These are phyloP conservation scores for Cyclotella choctawhatcheeana DNA, from an alignment of 108 stramenopile genomes.

Conservation along the genomic window DNA sequence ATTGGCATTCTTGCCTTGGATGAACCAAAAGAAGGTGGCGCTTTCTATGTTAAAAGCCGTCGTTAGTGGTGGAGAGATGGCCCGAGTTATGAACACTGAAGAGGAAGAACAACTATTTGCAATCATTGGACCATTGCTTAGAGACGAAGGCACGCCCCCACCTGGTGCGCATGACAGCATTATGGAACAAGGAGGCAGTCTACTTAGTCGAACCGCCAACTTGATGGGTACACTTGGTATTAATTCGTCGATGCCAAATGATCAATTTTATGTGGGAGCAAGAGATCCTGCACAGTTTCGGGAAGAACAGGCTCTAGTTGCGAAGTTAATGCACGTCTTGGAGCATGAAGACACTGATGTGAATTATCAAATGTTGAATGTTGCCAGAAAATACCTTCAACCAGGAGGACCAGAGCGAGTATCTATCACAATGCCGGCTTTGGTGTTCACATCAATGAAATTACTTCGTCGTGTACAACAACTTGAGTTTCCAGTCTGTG, in stretches of 20 bases:
- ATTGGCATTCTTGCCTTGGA: slow-evolving; percentile 92
- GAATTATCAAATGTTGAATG: slow-evolving; percentile 77
- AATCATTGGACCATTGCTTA: slow-evolving; percentile 90
- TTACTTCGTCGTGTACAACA: slow-evolving; percentile 74
- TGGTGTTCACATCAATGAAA: slow-evolving; percentile 83
- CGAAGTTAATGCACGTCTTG: slow-evolving; percentile 90
- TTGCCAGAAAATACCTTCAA: slow-evolving; percentile 76
- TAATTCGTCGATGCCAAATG: slow-evolving; percentile 21
- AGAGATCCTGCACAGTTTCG: slow-evolving; percentile 42
- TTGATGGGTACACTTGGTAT: slow-evolving; percentile 79
- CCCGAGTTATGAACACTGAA: slow-evolving; percentile 48
- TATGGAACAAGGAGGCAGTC: slow-evolving; percentile 35
- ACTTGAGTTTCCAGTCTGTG: slow-evolving; percentile 44
- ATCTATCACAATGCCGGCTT: slow-evolving; percentile 73
- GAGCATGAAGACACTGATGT: slow-evolving; percentile 86
- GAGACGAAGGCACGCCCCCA: slow-evolving; percentile 56
- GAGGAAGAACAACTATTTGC: slow-evolving; percentile 86
- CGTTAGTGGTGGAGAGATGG: slow-evolving; percentile 56
- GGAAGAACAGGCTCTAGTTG: slow-evolving; percentile 88
- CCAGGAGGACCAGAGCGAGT: slow-evolving; percentile 72
- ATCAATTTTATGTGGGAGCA: slow-evolving; percentile 18
- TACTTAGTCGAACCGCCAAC: slow-evolving; percentile 62
- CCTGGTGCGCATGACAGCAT: slow-evolving; percentile 32
- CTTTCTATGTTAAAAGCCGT: slow-evolving; percentile 71
- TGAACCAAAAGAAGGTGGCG: slow-evolving; percentile 83